A percentile compares a stretch with the other conserved stretches of the same genome.
Conservation (phyloP, 352 stramenopile genomes). For the Globisporangium splendens region DNA sequence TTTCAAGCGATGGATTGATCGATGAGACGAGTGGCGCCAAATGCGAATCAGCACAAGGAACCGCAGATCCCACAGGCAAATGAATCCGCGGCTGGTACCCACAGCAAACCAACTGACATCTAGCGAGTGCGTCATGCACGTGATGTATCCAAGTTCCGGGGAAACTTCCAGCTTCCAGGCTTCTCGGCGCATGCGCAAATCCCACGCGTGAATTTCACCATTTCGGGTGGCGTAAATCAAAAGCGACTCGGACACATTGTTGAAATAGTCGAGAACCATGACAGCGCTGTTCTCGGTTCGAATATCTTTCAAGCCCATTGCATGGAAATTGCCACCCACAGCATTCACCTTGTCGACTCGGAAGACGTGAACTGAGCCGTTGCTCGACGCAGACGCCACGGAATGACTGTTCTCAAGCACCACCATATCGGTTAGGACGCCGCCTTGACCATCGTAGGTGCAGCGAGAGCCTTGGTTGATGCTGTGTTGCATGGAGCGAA, state of each 20-base stretch:
- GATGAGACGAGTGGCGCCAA: constrained; percentile 93
- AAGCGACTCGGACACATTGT: constrained; percentile 92
- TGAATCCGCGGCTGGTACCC: constrained; percentile 92
- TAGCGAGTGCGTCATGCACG: constrained; percentile 92
- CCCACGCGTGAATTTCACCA: constrained; percentile 89
- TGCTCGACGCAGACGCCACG: constrained; percentile 87
- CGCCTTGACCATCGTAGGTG: constrained; percentile 92
- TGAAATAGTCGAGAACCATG: constrained; percentile 95
- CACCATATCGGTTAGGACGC: constrained; percentile 91
- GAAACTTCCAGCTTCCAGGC: constrained; percentile 92
- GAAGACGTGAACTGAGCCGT: constrained; percentile 95
- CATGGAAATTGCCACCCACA: constrained; percentile 65
- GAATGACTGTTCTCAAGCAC: constrained; percentile 97
- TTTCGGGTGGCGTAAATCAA: constrained; percentile 93
- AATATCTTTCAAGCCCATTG: constrained; percentile 69
- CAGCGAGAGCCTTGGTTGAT: constrained; percentile 91
- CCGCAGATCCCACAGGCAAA: constrained; percentile 96
- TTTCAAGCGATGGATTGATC: constrained; percentile 88
- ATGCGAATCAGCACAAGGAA: constrained; percentile 94
- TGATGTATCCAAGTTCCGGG: constrained; percentile 95
- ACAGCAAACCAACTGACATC: constrained; percentile 95
- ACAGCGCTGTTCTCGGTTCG: constrained; percentile 89
- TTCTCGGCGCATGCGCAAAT: constrained; percentile 88
- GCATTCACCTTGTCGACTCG: constrained; percentile 90
- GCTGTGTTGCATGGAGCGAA: constrained; percentile 91